Evolutionary conservation across 2,329 filamentous ascomycete species (phyloP).

Genomic region (Ilyonectria mors-panacis): DNA sequence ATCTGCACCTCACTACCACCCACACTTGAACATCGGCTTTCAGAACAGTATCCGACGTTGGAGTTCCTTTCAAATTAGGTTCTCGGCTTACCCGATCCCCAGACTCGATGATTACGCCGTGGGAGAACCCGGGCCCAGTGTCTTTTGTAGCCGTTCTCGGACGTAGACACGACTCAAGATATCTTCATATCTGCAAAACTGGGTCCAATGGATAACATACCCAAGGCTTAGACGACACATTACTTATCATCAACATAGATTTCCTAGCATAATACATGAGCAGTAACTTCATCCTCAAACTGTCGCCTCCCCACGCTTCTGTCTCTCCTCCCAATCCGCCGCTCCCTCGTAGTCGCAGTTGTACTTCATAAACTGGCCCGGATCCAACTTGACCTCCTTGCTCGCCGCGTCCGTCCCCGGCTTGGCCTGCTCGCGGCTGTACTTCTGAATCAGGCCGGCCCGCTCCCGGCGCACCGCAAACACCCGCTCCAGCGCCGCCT

Average conservation of each 20-base stretch:
- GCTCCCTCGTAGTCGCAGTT: slow-evolving; percentile 43
- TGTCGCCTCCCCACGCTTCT: slow-evolving; percentile 13
- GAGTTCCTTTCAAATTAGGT: not conserved
- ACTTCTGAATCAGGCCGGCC: slow-evolving; percentile 39
- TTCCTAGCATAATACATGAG: not conserved
- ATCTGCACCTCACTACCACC: not conserved
- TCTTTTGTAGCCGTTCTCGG: not conserved
- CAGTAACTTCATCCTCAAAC: not conserved
- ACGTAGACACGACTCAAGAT: not conserved
- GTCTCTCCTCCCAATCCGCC: slow-evolving; percentile 38
- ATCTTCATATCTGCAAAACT: not conserved
- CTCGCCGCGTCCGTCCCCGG: slow-evolving; percentile 36
- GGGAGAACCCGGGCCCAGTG: not conserved
- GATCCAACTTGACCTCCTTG: slow-evolving; percentile 38
- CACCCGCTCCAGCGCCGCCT: slow-evolving; percentile 16
- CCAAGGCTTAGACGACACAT: too few relatives aligned
- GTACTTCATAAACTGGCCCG: slow-evolving; percentile 41
- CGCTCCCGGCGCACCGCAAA: slow-evolving; percentile 34
- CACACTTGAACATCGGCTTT: not conserved
- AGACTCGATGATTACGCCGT: not conserved
- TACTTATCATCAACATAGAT: not conserved
- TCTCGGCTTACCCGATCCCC: not conserved
- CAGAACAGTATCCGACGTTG: not conserved
- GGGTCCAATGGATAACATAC: too few relatives aligned
- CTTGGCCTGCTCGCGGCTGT: slow-evolving; percentile 40